These are phyloP conservation scores for Puccinia polysora DNA, from an alignment of 1,284 basidiomycete genomes.

Conservation along the genomic window DNA sequence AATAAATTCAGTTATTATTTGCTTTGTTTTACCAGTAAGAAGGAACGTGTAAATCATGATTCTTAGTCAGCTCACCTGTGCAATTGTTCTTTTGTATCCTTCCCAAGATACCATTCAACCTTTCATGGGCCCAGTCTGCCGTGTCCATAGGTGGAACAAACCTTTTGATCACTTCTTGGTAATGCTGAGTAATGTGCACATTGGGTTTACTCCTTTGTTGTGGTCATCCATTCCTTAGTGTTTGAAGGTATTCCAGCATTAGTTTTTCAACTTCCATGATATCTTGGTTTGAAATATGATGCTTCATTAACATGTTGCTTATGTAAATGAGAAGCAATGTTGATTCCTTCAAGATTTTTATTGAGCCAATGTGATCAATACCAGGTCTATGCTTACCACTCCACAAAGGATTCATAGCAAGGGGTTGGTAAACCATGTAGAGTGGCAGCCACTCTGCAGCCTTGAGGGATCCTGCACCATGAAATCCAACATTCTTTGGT, in stretches of 20 bases:
- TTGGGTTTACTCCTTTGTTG: background rate
- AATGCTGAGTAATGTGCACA: background rate
- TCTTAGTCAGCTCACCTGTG: no score
- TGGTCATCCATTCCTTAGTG: background rate
- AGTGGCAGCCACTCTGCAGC: conserved; percentile 8
- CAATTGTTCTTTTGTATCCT: no score
- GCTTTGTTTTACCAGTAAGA: no score
- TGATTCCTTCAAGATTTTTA: background rate
- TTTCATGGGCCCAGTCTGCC: no score
- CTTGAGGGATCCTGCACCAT: background rate
- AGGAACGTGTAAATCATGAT: no score
- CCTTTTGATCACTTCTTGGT: background rate
- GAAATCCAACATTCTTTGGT: conserved; percentile 8
- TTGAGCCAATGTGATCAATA: background rate
- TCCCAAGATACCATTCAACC: no score
- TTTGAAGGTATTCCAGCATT: background rate
- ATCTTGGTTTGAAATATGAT: background rate
- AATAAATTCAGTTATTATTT: no score
- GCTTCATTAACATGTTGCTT: background rate
- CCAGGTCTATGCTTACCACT: background rate
- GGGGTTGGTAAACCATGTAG: conserved; percentile 5
- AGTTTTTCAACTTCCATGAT: background rate
- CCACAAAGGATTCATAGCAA: conserved; percentile 7
- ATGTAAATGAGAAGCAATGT: background rate
- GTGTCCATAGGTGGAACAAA: no score